Evolutionary conservation across 2,329 filamentous ascomycete genomes (phyloP).

Genomic region (Akanthomyces dipterigenus): DNA sequence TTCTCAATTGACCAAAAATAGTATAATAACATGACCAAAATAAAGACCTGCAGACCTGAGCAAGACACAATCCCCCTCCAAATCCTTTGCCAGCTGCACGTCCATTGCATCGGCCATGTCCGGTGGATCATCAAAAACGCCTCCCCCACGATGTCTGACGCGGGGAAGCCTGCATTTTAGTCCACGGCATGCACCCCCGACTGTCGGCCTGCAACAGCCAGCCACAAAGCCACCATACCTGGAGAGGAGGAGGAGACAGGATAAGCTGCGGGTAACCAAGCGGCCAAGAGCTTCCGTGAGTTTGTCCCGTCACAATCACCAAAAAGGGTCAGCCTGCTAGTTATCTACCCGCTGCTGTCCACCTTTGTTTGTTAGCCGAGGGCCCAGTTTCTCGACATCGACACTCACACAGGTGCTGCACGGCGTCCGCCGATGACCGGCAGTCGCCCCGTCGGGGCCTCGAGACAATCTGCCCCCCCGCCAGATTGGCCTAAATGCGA

Average conservation of each 20-base stretch:
- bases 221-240: not conserved
- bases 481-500: not conserved
- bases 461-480: slow-evolving; percentile 2
- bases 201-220: not conserved
- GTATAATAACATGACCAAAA: not conserved
- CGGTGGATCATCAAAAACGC: slow-evolving; percentile 7
- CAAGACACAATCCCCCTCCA: too few relatives aligned
- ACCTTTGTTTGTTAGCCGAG: not conserved
- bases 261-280: not conserved
- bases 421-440: slow-evolving; percentile 13
- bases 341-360: too few relatives aligned
- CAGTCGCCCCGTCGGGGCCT: not conserved
- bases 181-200: not conserved
- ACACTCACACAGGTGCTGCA: not conserved
- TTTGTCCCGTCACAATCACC: slow-evolving; percentile 4
- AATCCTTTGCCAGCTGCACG: not conserved
- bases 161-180: not conserved
- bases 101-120: slow-evolving; percentile 3
- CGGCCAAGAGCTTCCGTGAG: too few relatives aligned
- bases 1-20: not conserved
- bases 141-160: slow-evolving; percentile 8
- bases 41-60: too few relatives aligned
- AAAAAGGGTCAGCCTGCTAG: not conserved
- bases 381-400: not conserved
- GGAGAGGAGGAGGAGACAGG: not conserved